Evolutionary conservation across 164 flowering plant genomes (phyloP).

Genomic region (Nelumbo lutea): DNA sequence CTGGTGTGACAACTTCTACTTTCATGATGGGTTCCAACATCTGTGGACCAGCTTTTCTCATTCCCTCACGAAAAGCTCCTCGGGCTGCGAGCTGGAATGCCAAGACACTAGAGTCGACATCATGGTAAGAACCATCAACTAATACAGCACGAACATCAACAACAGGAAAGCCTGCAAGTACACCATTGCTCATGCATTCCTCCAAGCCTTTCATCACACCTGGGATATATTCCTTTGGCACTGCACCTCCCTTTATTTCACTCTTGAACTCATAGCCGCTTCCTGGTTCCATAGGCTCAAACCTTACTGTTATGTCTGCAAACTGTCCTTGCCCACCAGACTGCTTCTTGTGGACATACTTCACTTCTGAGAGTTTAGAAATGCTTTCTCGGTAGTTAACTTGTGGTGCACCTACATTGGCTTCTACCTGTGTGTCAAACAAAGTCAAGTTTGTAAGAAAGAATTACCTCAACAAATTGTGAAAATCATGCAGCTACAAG

Average conservation of each 20-base stretch:
- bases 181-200: slow-evolving; percentile 88
- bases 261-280: slow-evolving; percentile 93
- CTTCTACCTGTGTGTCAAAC: slow-evolving; percentile 65
- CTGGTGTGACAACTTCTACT: slow-evolving; percentile 95
- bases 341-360: slow-evolving; percentile 91
- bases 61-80: slow-evolving; percentile 89
- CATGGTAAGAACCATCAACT: slow-evolving; percentile 89
- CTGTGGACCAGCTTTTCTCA: slow-evolving; percentile 73
- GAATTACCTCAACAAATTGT: neutral
- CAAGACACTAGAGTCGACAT: slow-evolving; percentile 96
- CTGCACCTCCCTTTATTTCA: slow-evolving; percentile 94
- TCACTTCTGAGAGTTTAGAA: slow-evolving; percentile 66
- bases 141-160: slow-evolving; percentile 89
- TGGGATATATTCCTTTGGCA: slow-evolving; percentile 91
- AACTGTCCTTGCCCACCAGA: slow-evolving; percentile 98
- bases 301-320: slow-evolving; percentile 79
- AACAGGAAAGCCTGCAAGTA: slow-evolving; percentile 91
- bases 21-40: slow-evolving; percentile 94
- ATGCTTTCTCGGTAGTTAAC: slow-evolving; percentile 98
- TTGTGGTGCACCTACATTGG: slow-evolving; percentile 98
- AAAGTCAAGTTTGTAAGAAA: slow-evolving; percentile 3
- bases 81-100: slow-evolving; percentile 95
- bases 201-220: slow-evolving; percentile 96
- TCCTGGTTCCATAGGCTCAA: slow-evolving; percentile 71
- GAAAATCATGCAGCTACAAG: neutral